Base-by-base conservation (phyloP, 2,329 filamentous ascomycete genomes). In the Ophiocordyceps robertsii region DNA sequence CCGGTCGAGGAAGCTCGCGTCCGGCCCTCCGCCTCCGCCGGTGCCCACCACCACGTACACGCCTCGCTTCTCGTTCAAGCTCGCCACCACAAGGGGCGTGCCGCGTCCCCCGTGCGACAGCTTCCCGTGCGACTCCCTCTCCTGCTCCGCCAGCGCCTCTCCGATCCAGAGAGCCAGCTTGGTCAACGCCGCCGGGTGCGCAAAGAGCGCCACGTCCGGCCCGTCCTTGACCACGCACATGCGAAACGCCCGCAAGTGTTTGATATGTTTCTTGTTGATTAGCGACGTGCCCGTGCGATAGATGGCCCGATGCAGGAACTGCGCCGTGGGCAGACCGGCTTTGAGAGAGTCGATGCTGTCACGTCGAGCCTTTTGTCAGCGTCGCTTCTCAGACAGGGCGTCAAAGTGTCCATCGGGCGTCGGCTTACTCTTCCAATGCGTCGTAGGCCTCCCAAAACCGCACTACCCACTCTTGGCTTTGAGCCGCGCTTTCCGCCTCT, bases 191-290 rank as follows among this genome's bases (percentile, higher is more conserved):
- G 89, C 86, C 0, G 92, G 89, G 55, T 96, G 90, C 1, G 82
- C 88, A 63, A 98, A 98, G 11, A 96, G 73, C n/a, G 75, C 66
- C 0, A 94, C 83, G 53, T 96, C 92, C 1, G 89, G 87, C 0
- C 90, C 88, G 55, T 96, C 92, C 58, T 93, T 95, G 52, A 98
- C 88, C 4, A 96, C 84, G 30, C 85, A 93, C 73, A 98, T 88
- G 40, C 92, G 84, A 60, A 96, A 98, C 1, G 90, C 84, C 39
- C 87, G 80, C 14, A 98, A 70, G 59, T 95, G 88, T 32, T 87
- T 84, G 57, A 98, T 94, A 54, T 95, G 89, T 45, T 84, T 82
- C 65, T 98, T 98, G 50, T 87, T 85, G 46, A 98, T 84, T 27
- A 98, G 72, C 0, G 85, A 82, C 1, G 88, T 94, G 32, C 92